Evolutionary conservation across 306 rosid genomes (phyloP).

Genomic region (Abrus precatorius): DNA sequence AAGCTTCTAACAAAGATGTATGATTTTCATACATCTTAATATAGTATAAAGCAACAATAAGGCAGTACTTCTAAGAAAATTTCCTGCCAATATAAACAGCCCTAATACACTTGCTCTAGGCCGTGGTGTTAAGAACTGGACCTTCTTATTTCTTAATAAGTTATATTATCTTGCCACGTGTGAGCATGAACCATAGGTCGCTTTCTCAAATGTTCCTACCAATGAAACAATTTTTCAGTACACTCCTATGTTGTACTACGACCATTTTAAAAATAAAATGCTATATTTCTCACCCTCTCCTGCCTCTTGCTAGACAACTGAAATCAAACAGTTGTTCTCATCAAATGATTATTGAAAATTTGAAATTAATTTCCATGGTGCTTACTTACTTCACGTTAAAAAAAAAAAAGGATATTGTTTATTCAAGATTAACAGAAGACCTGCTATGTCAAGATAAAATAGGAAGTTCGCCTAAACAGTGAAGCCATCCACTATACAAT

Average conservation of each 20-base stretch:
- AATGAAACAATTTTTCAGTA: constrained; percentile 2
- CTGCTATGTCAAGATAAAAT: constrained; percentile 8
- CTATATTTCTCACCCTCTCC: constrained; percentile 16
- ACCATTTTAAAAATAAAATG: not conserved
- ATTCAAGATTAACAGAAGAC: not conserved
- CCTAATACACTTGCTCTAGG: not conserved
- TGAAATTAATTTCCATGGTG: not conserved
- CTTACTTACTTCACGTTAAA: not conserved
- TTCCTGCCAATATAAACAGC: no score
- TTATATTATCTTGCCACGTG: not conserved
- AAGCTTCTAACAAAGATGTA: not conserved
- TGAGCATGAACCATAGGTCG: constrained; percentile 4
- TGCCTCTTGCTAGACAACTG: constrained; percentile 25
- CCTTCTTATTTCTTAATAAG: not conserved
- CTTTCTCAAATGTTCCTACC: not conserved
- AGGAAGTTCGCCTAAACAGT: not conserved
- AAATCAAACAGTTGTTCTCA: constrained; percentile 33
- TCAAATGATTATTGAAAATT: not conserved
- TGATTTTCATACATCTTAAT: not conserved
- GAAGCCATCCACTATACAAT: constrained; percentile 16
- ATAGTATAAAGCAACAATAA: not conserved
- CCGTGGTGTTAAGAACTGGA: constrained; percentile 2
- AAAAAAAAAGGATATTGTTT: not conserved
- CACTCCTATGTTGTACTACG: not conserved
- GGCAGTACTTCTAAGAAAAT: not conserved